These are phyloP conservation scores for Tylopilus sp. DNA, from an alignment of 768 basidiomycete species.

Conservation along the genomic window DNA sequence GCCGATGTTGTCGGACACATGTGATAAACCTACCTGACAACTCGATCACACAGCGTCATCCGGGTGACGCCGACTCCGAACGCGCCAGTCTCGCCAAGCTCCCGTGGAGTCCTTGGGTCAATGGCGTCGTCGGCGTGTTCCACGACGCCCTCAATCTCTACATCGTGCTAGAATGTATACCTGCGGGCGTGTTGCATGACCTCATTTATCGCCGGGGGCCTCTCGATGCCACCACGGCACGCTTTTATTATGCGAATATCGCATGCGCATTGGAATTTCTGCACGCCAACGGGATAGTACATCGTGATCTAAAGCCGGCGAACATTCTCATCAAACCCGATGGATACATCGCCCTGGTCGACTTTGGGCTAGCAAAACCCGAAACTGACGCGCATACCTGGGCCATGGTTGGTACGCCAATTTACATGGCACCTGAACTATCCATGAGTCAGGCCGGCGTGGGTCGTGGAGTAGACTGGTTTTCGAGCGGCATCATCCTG, in stretches of 20 bases:
- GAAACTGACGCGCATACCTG: constrained; percentile 15
- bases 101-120: constrained; percentile 54
- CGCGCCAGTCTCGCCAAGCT: constrained; percentile 38
- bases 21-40: background rate
- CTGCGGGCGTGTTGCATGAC: constrained; percentile 41
- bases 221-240: constrained; percentile 31
- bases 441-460: constrained; percentile 19
- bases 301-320: constrained; percentile 56
- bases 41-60: constrained; percentile 18
- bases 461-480: constrained; percentile 50
- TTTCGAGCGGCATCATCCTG: constrained; percentile 46
- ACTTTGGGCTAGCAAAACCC: constrained; percentile 43
- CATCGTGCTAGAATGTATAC: constrained; percentile 47
- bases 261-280: constrained; percentile 48
- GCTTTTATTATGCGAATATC: constrained; percentile 57
- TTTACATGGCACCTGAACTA: constrained; percentile 51
- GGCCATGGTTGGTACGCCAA: constrained; percentile 44
- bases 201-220: constrained; percentile 32
- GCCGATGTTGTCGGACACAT: background rate
- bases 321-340: constrained; percentile 55
- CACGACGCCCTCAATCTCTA: constrained; percentile 48
- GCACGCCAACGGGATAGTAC: constrained; percentile 41
- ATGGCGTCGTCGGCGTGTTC: constrained; percentile 44
- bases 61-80: constrained; percentile 39
- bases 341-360: constrained; percentile 52